Evolutionary conservation across 805 yeast species (phyloP).

Genomic region (Kodamaea nitidulidarum): DNA sequence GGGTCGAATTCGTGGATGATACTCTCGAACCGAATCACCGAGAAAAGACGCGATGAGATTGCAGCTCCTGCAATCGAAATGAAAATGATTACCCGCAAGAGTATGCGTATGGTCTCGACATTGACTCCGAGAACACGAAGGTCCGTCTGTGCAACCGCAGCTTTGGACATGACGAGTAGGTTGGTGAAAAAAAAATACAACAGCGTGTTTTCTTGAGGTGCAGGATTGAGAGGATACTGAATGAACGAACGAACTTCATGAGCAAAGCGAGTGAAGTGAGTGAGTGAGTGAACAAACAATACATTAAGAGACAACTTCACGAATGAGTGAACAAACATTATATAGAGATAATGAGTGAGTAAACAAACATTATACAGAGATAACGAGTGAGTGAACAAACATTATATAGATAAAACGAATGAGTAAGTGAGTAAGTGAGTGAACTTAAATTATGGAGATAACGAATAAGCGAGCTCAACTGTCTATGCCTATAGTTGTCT

Average conservation of each 20-base stretch:
- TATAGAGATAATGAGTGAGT: no score
- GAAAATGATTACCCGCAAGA: slow-evolving; percentile 65
- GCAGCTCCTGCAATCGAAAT: slow-evolving; percentile 86
- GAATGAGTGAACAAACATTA: no score
- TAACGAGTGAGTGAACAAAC: no score
- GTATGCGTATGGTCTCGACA: slow-evolving; percentile 36
- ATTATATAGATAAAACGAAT: no score
- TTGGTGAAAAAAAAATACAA: slow-evolving; percentile 1
- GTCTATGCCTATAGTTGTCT: no score
- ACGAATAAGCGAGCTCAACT: no score
- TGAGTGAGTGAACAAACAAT: no score
- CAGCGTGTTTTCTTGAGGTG: slow-evolving; percentile 4
- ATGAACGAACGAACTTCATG: no score
- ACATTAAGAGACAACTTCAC: no score
- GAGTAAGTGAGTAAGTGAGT: no score
- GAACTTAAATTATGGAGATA: no score
- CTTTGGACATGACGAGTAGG: slow-evolving; percentile 1
- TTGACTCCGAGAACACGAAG: slow-evolving; percentile 14
- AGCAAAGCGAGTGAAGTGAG: background rate
- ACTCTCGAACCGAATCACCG: slow-evolving; percentile 93
- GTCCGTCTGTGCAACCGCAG: slow-evolving; percentile 3
- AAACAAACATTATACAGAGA: no score
- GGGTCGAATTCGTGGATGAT: slow-evolving; percentile 98
- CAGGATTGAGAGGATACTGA: background rate
- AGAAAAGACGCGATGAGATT: slow-evolving; percentile 83